A percentile compares a stretch with the other conserved stretches of the same genome.
Conservation (phyloP, 768 basidiomycete species). For the Mycena metata region DNA sequence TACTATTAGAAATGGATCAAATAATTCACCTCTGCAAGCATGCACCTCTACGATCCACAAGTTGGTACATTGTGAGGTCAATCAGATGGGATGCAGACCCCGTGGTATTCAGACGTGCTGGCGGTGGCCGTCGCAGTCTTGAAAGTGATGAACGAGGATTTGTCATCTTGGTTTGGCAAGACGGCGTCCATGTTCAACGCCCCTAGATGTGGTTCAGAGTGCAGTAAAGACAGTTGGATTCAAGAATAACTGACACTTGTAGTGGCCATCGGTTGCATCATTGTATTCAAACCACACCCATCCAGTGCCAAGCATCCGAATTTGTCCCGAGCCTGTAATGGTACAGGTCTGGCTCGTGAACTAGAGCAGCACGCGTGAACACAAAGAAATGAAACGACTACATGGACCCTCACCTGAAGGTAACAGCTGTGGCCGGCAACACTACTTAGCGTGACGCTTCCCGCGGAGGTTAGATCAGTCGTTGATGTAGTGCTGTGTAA, state of each 20-base stretch:
- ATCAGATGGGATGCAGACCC: constrained; percentile 13
- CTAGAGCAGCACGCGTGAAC: not conserved
- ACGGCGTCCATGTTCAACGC: constrained; percentile 23
- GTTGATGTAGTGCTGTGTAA: not conserved
- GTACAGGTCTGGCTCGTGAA: constrained; percentile 31
- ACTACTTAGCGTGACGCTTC: constrained; percentile 15
- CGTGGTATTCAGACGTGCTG: constrained; percentile 13
- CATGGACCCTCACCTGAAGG: constrained; percentile 23
- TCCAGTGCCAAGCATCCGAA: constrained; percentile 33
- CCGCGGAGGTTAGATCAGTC: constrained; percentile 6
- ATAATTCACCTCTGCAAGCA: too few species aligned
- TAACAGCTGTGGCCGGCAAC: constrained; percentile 24
- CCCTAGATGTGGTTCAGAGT: too few species aligned
- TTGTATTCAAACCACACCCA: constrained; percentile 39
- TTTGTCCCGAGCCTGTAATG: constrained; percentile 21
- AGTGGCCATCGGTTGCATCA: constrained; percentile 27
- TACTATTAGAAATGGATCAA: too few species aligned
- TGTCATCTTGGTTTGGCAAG: constrained; percentile 28
- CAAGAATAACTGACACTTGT: constrained; percentile 25
- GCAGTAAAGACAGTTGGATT: not conserved
- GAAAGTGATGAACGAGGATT: constrained; percentile 31
- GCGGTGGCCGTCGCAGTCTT: constrained; percentile 13
- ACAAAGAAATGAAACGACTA: not conserved
- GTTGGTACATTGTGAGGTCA: too few species aligned
- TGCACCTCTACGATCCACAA: too few species aligned